Percentiles rank a stretch among this genome's conserved stretches.
These are phyloP conservation scores for Mucor plumbeus DNA, from an alignment of 371 early-diverging fungal genomes.

Conservation along the genomic window DNA sequence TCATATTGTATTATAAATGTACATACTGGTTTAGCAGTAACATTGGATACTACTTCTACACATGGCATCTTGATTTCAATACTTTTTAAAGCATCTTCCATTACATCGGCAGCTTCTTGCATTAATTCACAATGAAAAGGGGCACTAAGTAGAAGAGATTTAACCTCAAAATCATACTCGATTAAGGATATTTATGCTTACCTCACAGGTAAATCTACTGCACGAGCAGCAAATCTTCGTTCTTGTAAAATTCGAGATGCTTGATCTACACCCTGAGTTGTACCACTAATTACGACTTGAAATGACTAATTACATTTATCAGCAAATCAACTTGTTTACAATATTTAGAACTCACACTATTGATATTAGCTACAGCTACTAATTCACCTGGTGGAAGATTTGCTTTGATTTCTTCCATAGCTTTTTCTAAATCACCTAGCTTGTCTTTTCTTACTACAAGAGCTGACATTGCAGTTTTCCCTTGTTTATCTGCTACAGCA, in stretches of 20 bases:
- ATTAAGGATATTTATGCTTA: constrained; percentile 37
- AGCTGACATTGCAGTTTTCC: constrained; percentile 88
- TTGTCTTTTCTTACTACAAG: constrained; percentile 78
- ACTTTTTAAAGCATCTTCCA: constrained; percentile 72
- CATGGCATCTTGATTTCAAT: constrained; percentile 67
- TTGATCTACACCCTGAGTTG: constrained; percentile 83
- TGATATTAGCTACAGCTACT: constrained; percentile 88
- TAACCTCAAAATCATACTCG: background rate
- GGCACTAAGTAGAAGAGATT: constrained; percentile 53
- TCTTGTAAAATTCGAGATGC: constrained; percentile 82
- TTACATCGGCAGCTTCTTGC: constrained; percentile 80
- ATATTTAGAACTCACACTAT: constrained; percentile 59
- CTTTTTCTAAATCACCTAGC: constrained; percentile 71
- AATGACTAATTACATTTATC: constrained; percentile 47
- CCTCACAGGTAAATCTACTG: constrained; percentile 91
- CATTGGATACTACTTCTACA: constrained; percentile 91
- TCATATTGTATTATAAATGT: background rate
- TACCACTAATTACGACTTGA: constrained; percentile 93
- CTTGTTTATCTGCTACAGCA: constrained; percentile 67
- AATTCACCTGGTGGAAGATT: constrained; percentile 71
- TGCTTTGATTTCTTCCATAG: constrained; percentile 67
- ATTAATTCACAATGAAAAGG: constrained; percentile 95
- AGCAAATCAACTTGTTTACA: background rate
- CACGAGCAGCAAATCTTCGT: constrained; percentile 81
- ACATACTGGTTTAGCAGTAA: constrained; percentile 85